Base-by-base conservation (phyloP, 345 rosid genomes). In the Lepidium africanum region DNA sequence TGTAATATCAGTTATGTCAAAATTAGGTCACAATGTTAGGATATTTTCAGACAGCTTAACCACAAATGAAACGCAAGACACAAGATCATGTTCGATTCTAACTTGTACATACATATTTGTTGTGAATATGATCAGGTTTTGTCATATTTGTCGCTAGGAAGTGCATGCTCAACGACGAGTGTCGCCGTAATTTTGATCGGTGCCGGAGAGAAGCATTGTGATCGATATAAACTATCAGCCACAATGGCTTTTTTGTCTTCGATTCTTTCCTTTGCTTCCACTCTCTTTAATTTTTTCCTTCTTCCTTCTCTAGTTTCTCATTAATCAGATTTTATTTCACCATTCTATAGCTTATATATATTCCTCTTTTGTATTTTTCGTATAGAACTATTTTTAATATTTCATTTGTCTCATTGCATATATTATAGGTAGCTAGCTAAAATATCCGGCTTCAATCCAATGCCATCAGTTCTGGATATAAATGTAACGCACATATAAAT, bases 191-290 rank as follows among this genome's bases (percentile, higher is more conserved):
- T 82, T 1, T 59, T 89, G 69, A 49, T 76, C 3, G 67, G 69
- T 10, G 72, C 50, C 9, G 80, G 80, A 15, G 16, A 11, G 72
- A 67, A 32, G 74, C 75, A 69, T 10, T 83, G 90, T 65, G 64
- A 69, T 38, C 78, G 87, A 61, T 82, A 78, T 77, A 84, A 79
- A 56, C n/a, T 85, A 54, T 86, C 87, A n/a, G 88, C 92, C 0
- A 80, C 83, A 3, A 83, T 84, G 81, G 88, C 88, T 10, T 81
- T 89, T 76, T 52, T 85, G 83, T 80, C 88, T 69, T 85, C 85
- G 74, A 75, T 83, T 65, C 76, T 89, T 33, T 78, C 85, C 1
- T 82, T 80, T 23, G 75, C 81, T 67, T 85, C 87, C 0, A 66
- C 79, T 64, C 82, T 89, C 66, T 85, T 82, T 79, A 86, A 89